Conservation (phyloP, 2,329 filamentous ascomycete species). For the Aspergillus novofumigatus region DNA sequence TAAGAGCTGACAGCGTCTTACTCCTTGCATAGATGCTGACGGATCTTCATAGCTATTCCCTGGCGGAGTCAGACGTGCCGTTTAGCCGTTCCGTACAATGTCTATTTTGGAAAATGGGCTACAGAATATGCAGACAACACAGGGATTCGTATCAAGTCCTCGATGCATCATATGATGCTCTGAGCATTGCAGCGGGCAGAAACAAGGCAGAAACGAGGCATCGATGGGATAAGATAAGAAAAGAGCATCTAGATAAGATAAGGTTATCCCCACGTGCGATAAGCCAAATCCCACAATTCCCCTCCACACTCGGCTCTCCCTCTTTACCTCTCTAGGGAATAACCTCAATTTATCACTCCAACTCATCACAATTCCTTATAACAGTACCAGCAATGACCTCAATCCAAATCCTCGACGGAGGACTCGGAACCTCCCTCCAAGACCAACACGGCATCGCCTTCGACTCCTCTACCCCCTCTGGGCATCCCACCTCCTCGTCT, state of each 20-base stretch:
- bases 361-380: not conserved
- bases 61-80: too few species aligned
- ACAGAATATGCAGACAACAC: not conserved
- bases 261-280: not conserved
- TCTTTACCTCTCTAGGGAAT: too few species aligned
- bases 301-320: not conserved
- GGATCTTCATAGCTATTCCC: not conserved
- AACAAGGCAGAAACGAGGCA: not conserved
- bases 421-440: conserved; percentile 63
- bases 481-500: conserved; percentile 63
- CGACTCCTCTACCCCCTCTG: conserved; percentile 52
- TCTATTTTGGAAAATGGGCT: not conserved
- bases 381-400: conserved; percentile 18
- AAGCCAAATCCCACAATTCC: not conserved
- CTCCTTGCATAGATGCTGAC: not conserved
- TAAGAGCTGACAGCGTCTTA: not conserved
- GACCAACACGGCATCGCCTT: conserved; percentile 53
- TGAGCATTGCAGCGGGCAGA: not conserved
- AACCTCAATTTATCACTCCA: too few species aligned
- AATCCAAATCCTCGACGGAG: conserved; percentile 58
- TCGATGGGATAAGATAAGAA: not conserved
- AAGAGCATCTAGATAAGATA: not conserved
- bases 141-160: not conserved
- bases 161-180: not conserved
- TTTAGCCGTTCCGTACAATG: too few species aligned